A percentile compares a stretch with the other conserved stretches of the same genome.
Conservation (phyloP, 208 protist genomes). For the Acanthamoeba culbertsoni region DNA sequence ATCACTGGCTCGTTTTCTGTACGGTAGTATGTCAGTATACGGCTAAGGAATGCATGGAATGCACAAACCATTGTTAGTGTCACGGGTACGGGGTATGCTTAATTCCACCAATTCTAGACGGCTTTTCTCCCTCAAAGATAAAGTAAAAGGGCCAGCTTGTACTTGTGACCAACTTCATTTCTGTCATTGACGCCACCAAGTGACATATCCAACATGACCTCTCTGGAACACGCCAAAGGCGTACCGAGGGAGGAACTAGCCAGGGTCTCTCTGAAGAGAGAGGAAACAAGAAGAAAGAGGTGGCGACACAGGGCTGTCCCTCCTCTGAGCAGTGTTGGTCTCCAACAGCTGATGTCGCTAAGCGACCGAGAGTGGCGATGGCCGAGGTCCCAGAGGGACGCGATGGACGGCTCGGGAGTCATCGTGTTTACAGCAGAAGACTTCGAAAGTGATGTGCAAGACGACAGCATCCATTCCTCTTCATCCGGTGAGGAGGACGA, state of each 20-base stretch:
- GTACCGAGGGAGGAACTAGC: neutral
- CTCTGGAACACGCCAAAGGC: too few species aligned
- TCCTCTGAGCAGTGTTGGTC: neutral
- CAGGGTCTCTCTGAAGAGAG: neutral
- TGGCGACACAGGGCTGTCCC: neutral
- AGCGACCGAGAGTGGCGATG: constrained; percentile 22
- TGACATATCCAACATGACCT: too few species aligned
- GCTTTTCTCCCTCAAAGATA: too few species aligned
- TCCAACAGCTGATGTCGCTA: neutral
- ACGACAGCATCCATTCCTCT: neutral
- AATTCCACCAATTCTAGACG: too few species aligned
- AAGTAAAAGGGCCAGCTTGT: too few species aligned
- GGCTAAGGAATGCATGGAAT: too few species aligned
- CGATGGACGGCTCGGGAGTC: neutral
- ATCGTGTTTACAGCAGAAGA: constrained; percentile 13
- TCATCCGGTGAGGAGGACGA: neutral
- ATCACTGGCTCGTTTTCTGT: too few species aligned
- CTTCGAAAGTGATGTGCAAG: neutral
- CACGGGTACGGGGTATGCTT: too few species aligned
- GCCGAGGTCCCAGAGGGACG: neutral
- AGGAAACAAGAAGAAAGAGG: neutral
- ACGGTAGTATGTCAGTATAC: too few species aligned
- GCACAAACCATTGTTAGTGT: too few species aligned
- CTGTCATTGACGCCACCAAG: too few species aligned
- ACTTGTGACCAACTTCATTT: too few species aligned